Conservation (phyloP, 345 rosid genomes). For the Eucalyptus pumila region DNA sequence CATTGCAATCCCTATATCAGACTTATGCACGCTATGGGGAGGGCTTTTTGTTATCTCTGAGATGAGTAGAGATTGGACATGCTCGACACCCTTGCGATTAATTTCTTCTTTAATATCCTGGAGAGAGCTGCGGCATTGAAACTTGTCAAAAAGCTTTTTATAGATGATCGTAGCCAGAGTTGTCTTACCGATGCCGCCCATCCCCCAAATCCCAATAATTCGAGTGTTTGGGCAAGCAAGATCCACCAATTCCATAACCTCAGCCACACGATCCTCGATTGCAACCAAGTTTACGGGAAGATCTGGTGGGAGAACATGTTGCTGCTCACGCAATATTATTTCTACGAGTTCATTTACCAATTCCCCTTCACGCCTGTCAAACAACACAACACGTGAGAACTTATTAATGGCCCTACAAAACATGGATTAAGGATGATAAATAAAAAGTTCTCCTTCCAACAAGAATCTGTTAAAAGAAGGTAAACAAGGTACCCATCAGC, state of each 20-base stretch:
- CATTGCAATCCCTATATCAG: too few species aligned
- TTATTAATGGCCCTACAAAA: too few species aligned
- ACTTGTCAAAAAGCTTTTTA: fast-evolving
- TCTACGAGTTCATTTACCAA: too few species aligned
- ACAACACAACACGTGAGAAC: too few species aligned
- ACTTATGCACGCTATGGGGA: too few species aligned
- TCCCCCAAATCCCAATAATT: neutral
- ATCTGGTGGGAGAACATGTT: fast-evolving
- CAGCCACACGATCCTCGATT: too few species aligned
- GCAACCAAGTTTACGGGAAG: fast-evolving
- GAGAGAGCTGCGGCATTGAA: neutral
- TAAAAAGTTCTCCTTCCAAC: fast-evolving
- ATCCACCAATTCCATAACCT: neutral
- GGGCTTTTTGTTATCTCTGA: fast-evolving
- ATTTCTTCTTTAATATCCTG: neutral
- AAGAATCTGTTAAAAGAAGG: fast-evolving
- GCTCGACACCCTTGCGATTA: fast-evolving
- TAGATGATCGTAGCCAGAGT: neutral
- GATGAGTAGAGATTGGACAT: neutral
- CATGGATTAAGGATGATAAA: too few species aligned
- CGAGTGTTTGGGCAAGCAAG: fast-evolving
- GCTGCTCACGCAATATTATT: too few species aligned
- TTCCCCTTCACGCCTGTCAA: too few species aligned
- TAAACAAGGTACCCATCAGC: fast-evolving
- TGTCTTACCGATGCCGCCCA: neutral